Evolutionary conservation across 768 basidiomycete genomes (phyloP), one percentile per base, ranked within the genome.

Genomic region (Pisolithus marmoratus): DNA sequence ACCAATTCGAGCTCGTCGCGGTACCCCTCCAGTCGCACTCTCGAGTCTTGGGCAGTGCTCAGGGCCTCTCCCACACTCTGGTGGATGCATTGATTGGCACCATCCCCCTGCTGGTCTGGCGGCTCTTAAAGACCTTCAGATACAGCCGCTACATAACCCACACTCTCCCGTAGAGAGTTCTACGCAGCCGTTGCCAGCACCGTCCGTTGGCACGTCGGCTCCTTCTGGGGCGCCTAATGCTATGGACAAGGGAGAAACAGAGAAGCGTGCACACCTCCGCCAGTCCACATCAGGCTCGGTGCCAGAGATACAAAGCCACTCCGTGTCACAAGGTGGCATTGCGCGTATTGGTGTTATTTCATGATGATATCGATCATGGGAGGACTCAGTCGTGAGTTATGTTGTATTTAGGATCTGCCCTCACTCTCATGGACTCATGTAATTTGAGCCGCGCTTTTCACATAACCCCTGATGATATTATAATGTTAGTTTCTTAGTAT

Each of bases 11-110:
- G 56, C 2, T 7, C 51, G 2, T 66, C 65, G 5, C 65, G 67
- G 8, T 67, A 67, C 45, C 65, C 65, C 4, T 67, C 65, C 2
- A 53, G n/a, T 69, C 7, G 51, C 63, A 17, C 2, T 48, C 3
- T 66, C 65, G 9, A 68, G 54, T 15, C 4, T 45, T 4, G 44
- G 31, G 15, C 40, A 14, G 31, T 53, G 60, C 7, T 57, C 54
- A 12, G 53, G 6, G 1, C 50, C 52, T 26, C 50, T 38, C 11
- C 47, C 52, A 24, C 57, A 40, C 24, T 51, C 58, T 1, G 62
- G 63, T 9, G 34, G 26, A 19, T 48, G 24, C 8, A 52, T 52
- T 2, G 65, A 67, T 43, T 67, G 65, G 65, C 55, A 52, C 31
- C 53, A 63, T 42, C 57, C 38, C 5, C 65, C 65, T 14, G 6